Base-by-base conservation (phyloP, 768 basidiomycete species). In the Cyathus striatus region DNA sequence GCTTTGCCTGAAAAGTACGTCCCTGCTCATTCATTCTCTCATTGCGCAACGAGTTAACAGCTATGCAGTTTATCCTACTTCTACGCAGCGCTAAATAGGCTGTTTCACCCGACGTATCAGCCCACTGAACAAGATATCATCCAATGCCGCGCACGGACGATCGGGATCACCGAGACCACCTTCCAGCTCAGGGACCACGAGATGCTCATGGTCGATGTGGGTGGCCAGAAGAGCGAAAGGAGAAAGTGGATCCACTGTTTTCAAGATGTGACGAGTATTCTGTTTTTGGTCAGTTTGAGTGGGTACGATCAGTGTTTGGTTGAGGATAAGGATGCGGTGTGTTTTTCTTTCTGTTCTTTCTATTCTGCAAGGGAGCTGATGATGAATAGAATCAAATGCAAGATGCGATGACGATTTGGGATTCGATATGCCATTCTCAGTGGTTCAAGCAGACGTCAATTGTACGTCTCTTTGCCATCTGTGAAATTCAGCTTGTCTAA, bases 371-470 rank as follows among this genome's bases (percentile, higher is more conserved):
- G 30, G 30, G 30, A 12, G 30, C 17, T 12, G 30, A 16, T 12
- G 17, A 32, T 32, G 30, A 12, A 32, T 55, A 93, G 86, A 97
- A 97, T 58, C 93, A 95, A 82, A 95, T 97, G 92, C 89, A 94
- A 69, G 93, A 97, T 50, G 90, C 93, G 1, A 87, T 97, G 83
- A 90, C 90, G n/a, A 90, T 97, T 39, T 97, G 93, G 86, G 93
- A 97, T 53, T 92, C 91, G 32, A 94, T 97, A 75, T 94, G 91
- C 65, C 91, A 96, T 61, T 94, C 91, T 7, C 91, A 94, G 50
- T 96, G 92, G 92, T 96, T 96, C 68, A 88, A 89, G 64, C 79
- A 86, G 49, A 94, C 92, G 0, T 92, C 90, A 7, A 90, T 96
- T 43, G 92, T 92, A 49, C 35, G 85, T 68, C 14, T 23, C 20